These are phyloP conservation scores for Phytopythium litorale DNA, from an alignment of 352 stramenopile genomes.

Conservation along the genomic window DNA sequence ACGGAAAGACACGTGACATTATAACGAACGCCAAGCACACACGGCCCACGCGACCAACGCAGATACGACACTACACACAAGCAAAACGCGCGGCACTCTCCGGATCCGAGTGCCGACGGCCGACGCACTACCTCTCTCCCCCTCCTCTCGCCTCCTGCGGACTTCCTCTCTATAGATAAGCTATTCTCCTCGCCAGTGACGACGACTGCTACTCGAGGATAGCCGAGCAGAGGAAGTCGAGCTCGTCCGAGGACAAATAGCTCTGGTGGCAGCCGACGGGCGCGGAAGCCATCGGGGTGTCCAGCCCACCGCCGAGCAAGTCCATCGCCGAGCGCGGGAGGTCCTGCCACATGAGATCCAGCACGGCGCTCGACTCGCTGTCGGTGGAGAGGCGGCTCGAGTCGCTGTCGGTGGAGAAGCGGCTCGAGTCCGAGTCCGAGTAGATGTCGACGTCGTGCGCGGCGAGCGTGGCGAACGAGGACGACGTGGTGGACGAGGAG, in stretches of 20 bases:
- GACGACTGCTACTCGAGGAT: slow-evolving; percentile 59
- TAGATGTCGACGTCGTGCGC: slow-evolving; percentile 51
- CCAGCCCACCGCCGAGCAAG: slow-evolving; percentile 10
- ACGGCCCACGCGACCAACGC: slow-evolving; percentile 1
- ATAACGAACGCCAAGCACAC: not conserved
- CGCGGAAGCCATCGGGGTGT: slow-evolving; percentile 15
- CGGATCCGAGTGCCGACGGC: not conserved
- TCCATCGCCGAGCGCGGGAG: slow-evolving; percentile 29
- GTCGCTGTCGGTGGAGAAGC: slow-evolving; percentile 47
- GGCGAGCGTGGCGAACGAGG: slow-evolving; percentile 23
- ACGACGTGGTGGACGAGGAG: slow-evolving; percentile 22
- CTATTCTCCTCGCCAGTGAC: not conserved
- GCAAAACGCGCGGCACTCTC: not conserved
- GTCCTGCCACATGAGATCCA: slow-evolving; percentile 59
- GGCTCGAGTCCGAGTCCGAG: slow-evolving; percentile 67
- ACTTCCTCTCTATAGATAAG: slow-evolving; percentile 6
- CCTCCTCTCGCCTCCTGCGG: not conserved
- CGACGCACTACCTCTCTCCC: not conserved
- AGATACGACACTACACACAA: slow-evolving; percentile 1
- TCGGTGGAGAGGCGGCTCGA: slow-evolving; percentile 50
- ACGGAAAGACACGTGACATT: slow-evolving; percentile 4
- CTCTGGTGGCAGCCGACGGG: slow-evolving; percentile 25
- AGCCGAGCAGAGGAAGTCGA: slow-evolving; percentile 82
- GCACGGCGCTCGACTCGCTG: slow-evolving; percentile 40
- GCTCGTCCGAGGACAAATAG: slow-evolving; percentile 76